Evolutionary conservation across 2,329 filamentous ascomycete genomes (phyloP).

Genomic region (Cylindrodendrum hubeiense): DNA sequence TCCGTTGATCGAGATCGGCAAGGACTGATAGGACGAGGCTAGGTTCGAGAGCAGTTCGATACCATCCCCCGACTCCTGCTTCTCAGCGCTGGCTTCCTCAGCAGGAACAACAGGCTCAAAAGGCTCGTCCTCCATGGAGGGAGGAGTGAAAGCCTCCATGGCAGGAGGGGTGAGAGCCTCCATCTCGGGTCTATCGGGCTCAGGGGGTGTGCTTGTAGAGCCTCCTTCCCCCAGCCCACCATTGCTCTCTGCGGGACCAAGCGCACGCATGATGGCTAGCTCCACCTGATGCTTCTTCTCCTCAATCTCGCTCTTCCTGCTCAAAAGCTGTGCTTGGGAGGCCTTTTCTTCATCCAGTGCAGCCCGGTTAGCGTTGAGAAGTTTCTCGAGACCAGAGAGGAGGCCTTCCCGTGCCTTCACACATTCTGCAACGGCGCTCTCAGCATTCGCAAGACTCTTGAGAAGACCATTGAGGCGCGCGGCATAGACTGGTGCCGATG

Average conservation of each 20-base stretch:
- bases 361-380: slow-evolving; percentile 79
- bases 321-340: slow-evolving; percentile 71
- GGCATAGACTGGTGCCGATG: slow-evolving; percentile 90
- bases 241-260: slow-evolving; percentile 71
- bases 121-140: slow-evolving; percentile 34
- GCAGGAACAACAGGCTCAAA: slow-evolving; percentile 34
- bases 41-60: slow-evolving; percentile 57
- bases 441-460: slow-evolving; percentile 88
- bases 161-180: slow-evolving; percentile 89
- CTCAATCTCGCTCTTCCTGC: slow-evolving; percentile 80
- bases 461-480: slow-evolving; percentile 90
- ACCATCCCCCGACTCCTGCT: slow-evolving; percentile 43
- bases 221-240: slow-evolving; percentile 61
- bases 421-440: slow-evolving; percentile 88
- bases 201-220: slow-evolving; percentile 61
- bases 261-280: slow-evolving; percentile 87
- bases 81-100: slow-evolving; percentile 33
- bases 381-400: slow-evolving; percentile 83
- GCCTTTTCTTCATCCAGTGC: slow-evolving; percentile 78
- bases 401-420: slow-evolving; percentile 87
- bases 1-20: slow-evolving; percentile 64
- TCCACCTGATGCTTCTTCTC: slow-evolving; percentile 90
- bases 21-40: slow-evolving; percentile 61
- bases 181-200: slow-evolving; percentile 81
- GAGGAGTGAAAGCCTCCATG: slow-evolving; percentile 57